Evolutionary conservation across 805 yeast genomes (phyloP).

Genomic region (Kodamaea kaohsiungensis): DNA sequence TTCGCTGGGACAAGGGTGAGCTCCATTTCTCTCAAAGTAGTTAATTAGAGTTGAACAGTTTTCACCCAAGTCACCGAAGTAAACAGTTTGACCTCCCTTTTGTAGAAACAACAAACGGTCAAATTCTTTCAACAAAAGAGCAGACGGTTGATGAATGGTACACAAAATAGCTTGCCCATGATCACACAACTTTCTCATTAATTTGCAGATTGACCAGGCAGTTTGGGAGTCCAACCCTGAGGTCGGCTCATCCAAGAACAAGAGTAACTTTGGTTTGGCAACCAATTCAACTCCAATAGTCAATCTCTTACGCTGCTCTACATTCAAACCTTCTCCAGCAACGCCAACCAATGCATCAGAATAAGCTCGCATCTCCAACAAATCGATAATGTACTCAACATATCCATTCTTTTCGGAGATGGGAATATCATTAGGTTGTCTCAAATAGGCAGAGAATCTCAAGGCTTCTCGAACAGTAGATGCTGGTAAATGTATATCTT

Average conservation of each 20-base stretch:
- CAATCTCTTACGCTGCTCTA: conserved; percentile 43
- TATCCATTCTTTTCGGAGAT: conserved; percentile 24
- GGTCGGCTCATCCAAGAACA: conserved; percentile 45
- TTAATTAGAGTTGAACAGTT: conserved; percentile 28
- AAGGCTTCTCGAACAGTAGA: conserved; percentile 34
- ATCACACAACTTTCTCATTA: conserved; percentile 41
- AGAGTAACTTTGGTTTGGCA: conserved; percentile 40
- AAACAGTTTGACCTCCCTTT: conserved; percentile 52
- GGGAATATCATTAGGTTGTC: conserved; percentile 25
- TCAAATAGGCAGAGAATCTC: conserved; percentile 26
- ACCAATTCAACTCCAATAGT: conserved; percentile 45
- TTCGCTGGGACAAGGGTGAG: conserved; percentile 38
- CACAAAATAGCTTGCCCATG: conserved; percentile 44
- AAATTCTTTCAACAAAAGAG: conserved; percentile 72
- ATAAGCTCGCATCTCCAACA: conserved; percentile 27
- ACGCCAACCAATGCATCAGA: conserved; percentile 36
- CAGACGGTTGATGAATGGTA: conserved; percentile 87
- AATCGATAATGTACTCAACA: conserved; percentile 26
- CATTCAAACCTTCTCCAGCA: conserved; percentile 40
- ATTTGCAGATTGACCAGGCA: conserved; percentile 44
- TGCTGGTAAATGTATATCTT: conserved; percentile 33
- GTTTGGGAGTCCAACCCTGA: conserved; percentile 48
- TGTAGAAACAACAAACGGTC: conserved; percentile 64
- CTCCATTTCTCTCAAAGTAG: conserved; percentile 40
- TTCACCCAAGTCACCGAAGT: conserved; percentile 40